These are phyloP conservation scores for Macrophomina phaseolina DNA, from an alignment of 2,329 filamentous ascomycete genomes.

Conservation along the genomic window DNA sequence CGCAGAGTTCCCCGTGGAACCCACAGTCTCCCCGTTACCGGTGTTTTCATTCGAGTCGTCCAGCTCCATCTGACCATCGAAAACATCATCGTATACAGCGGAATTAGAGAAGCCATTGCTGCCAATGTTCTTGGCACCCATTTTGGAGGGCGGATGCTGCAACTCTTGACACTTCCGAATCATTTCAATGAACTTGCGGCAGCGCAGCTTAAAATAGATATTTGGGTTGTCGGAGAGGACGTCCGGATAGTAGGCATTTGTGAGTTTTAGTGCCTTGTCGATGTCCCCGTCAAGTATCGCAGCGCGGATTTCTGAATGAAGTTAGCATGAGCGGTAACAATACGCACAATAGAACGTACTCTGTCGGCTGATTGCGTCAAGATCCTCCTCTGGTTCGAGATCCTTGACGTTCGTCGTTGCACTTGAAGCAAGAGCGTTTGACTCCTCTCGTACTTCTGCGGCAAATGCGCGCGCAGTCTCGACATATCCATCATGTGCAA, in stretches of 20 bases:
- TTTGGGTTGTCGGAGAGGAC: slow-evolving; percentile 81
- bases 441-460: slow-evolving; percentile 77
- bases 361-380: slow-evolving; percentile 85
- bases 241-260: slow-evolving; percentile 75
- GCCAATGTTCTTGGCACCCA: slow-evolving; percentile 34
- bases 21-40: slow-evolving; percentile 32
- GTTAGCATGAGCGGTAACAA: slow-evolving; percentile 12
- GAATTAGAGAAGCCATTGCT: slow-evolving; percentile 41
- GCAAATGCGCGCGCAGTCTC: slow-evolving; percentile 91
- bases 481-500: slow-evolving; percentile 94
- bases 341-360: slow-evolving; percentile 59
- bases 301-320: slow-evolving; percentile 73
- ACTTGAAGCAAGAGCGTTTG: slow-evolving; percentile 69
- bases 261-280: slow-evolving; percentile 84
- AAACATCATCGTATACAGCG: slow-evolving; percentile 52
- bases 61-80: slow-evolving; percentile 63
- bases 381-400: slow-evolving; percentile 76
- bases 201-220: slow-evolving; percentile 86
- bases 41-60: slow-evolving; percentile 53
- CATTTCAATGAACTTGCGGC: slow-evolving; percentile 95
- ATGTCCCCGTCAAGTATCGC: slow-evolving; percentile 92
- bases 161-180: slow-evolving; percentile 48
- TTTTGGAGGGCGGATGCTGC: slow-evolving; percentile 43
- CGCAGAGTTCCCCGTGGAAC: slow-evolving; percentile 42
- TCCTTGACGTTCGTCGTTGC: slow-evolving; percentile 55